Percentiles rank a stretch among this genome's conserved stretches.
These are phyloP conservation scores for Didymella exigua DNA, from an alignment of 2,329 filamentous ascomycete genomes.

Conservation along the genomic window DNA sequence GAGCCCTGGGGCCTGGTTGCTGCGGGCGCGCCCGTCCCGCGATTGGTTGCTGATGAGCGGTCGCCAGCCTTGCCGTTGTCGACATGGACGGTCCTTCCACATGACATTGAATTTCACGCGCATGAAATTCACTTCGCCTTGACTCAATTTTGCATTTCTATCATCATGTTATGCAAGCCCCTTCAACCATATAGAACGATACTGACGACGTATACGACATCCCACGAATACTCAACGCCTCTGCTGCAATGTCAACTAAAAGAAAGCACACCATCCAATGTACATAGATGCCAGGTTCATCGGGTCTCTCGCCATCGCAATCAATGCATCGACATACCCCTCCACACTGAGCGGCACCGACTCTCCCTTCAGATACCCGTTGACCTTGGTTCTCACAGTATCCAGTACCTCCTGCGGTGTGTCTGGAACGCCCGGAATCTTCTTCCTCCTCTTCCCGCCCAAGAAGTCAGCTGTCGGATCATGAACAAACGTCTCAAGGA, in stretches of 20 bases:
- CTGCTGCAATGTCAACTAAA: slow-evolving; percentile 47
- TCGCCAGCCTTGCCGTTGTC: slow-evolving; percentile 6
- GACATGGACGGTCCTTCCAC: neutral
- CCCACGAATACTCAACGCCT: neutral
- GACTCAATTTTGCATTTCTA: neutral
- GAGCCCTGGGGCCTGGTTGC: slow-evolving; percentile 1
- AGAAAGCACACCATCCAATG: slow-evolving; percentile 86
- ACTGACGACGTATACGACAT: too few species aligned
- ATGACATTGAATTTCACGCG: neutral
- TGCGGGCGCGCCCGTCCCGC: slow-evolving; percentile 11
- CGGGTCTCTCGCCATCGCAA: slow-evolving; percentile 81
- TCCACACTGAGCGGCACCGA: slow-evolving; percentile 93
- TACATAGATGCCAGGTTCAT: slow-evolving; percentile 90
- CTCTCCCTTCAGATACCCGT: slow-evolving; percentile 81
- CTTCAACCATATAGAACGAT: neutral
- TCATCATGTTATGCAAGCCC: too few species aligned
- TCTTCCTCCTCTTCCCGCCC: slow-evolving; percentile 66
- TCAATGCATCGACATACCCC: slow-evolving; percentile 95
- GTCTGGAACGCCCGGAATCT: slow-evolving; percentile 63
- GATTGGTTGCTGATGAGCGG: slow-evolving; percentile 11
- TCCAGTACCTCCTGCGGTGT: slow-evolving; percentile 83
- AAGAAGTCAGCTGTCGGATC: slow-evolving; percentile 95
- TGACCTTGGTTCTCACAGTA: slow-evolving; percentile 84
- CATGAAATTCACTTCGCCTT: neutral
- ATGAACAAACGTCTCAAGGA: slow-evolving; percentile 95